A percentile compares a stretch with the other conserved stretches of the same genome.
Conservation (phyloP, 2,329 filamentous ascomycete genomes). For the Colletotrichum sublineola region DNA sequence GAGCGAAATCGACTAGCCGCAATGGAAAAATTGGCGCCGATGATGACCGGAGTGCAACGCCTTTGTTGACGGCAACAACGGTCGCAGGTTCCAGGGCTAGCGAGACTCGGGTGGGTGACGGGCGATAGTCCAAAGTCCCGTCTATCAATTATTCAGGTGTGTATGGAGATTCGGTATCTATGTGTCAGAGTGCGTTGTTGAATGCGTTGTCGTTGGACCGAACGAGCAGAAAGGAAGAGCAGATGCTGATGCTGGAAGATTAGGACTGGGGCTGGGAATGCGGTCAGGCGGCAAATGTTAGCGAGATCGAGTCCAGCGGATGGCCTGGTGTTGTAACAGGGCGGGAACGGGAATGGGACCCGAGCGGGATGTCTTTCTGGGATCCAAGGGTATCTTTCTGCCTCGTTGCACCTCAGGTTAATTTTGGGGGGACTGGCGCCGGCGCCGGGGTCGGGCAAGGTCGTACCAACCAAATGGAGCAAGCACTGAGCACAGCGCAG, state of each 20-base stretch:
- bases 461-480: slow-evolving; percentile 28
- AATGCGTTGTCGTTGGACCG: slow-evolving; percentile 9
- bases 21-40: slow-evolving; percentile 19
- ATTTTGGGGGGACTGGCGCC: slow-evolving; percentile 1
- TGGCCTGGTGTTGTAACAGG: slow-evolving; percentile 37
- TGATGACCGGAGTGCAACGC: slow-evolving; percentile 22
- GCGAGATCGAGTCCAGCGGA: slow-evolving; percentile 31
- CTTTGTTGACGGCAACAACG: slow-evolving; percentile 4
- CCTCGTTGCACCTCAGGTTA: background rate
- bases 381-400: slow-evolving; percentile 23
- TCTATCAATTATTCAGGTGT: background rate
- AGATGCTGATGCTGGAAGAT: background rate
- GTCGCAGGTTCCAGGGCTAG: background rate
- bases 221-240: slow-evolving; percentile 19
- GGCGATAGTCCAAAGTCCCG: slow-evolving; percentile 2
- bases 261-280: slow-evolving; percentile 28
- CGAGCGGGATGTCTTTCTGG: slow-evolving; percentile 40
- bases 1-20: slow-evolving; percentile 14
- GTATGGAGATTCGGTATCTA: background rate
- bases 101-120: background rate
- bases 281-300: slow-evolving; percentile 31
- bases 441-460: slow-evolving; percentile 1
- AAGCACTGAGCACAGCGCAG: slow-evolving; percentile 5
- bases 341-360: slow-evolving; percentile 38
- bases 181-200: slow-evolving; percentile 7